Base-by-base conservation (phyloP, 2,329 filamentous ascomycete genomes). In the Pseudogymnoascus sp. region DNA sequence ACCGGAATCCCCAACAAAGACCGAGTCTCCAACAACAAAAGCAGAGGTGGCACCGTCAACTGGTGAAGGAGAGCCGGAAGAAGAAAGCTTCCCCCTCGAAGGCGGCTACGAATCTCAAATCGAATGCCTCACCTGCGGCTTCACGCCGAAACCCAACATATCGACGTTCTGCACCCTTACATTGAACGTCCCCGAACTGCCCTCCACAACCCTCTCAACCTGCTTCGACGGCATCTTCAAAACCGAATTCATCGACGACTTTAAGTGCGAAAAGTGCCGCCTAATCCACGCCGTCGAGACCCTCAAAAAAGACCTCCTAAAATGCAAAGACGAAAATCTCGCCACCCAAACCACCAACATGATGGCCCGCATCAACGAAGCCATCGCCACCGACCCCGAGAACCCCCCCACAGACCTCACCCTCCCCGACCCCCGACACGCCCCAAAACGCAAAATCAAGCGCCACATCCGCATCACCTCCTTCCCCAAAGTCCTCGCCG, bases 201-300 rank as follows among this genome's bases (percentile, higher is more conserved):
- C 82, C 60, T 89, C 90, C 2, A 93, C 93, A 0, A 89, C 91
- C 0, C 81, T 99, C 14, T 92, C 89, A 72, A 82, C 87, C 7
- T 99, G 95, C 75, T 95, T 99, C 70, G 95, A 99, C 71, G 90
- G 90, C 41, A 88, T 97, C 75, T 88, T 99, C 68, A 96, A 96
- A 76, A 91, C 91, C 0, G 95, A 99, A 75, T 89, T 92, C 73
- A 97, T 99, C 68, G 93, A 98, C 66, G 95, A 96, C 73, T 99
- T 96, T 80, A 93, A 90, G 69, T 99, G 95, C 77, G 95, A 97
- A 70, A 90, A 87, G 76, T 99, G 95, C 72, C 86, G 92, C 22
- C 81, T 99, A n/a, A 77, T 90, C 46, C 89, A 96, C 74, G 92
- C 92, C 3, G 78, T 90, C 61, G 79, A 86, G 31, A 76, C 82